Percentiles rank a stretch among this genome's conserved stretches.
phyloP scores from a whole-genome alignment of 768 basidiomycete genomes.

The Boletus sp. region DNA sequence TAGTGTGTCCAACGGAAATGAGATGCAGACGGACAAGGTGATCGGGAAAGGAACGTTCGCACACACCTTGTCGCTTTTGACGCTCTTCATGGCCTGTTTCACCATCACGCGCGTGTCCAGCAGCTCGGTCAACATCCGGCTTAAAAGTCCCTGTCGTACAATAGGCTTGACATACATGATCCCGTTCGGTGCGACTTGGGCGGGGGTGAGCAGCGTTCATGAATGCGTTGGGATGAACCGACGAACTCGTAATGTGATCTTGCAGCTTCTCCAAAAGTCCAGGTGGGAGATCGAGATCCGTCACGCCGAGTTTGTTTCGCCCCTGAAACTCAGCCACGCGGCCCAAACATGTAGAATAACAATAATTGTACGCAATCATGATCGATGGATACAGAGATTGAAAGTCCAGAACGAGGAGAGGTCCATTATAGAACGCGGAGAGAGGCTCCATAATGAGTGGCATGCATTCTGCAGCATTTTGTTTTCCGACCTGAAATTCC shows the following conservation, averaged over 20 bases:
- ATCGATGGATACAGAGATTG: conserved; percentile 95
- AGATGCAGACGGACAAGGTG: background rate
- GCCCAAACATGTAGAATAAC: conserved; percentile 95
- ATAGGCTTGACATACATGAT: conserved; percentile 88
- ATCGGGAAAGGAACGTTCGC: background rate
- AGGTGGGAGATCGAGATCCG: conserved; percentile 63
- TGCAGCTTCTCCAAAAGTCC: conserved; percentile 68
- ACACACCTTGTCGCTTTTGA: conserved; percentile 69
- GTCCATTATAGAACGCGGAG: conserved; percentile 90
- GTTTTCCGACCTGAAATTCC: conserved; percentile 75
- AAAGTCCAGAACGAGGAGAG: conserved; percentile 92
- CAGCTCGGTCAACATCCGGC: conserved; percentile 89
- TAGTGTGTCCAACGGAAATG: conserved; percentile 30
- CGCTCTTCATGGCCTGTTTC: conserved; percentile 91
- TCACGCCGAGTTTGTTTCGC: conserved; percentile 83
- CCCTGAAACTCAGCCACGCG: conserved; percentile 86
- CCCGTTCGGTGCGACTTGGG: conserved; percentile 88
- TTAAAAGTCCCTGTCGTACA: conserved; percentile 81
- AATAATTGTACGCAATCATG: conserved; percentile 99
- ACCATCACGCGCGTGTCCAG: conserved; percentile 97
- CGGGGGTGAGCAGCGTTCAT: background rate
- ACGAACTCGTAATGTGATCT: conserved; percentile 74
- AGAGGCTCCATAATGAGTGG: conserved; percentile 94
- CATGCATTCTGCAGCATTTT: conserved; percentile 96
- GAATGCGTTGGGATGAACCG: background rate